Conservation (phyloP, 805 yeast genomes). For the Wickerhamiella azymoides region DNA sequence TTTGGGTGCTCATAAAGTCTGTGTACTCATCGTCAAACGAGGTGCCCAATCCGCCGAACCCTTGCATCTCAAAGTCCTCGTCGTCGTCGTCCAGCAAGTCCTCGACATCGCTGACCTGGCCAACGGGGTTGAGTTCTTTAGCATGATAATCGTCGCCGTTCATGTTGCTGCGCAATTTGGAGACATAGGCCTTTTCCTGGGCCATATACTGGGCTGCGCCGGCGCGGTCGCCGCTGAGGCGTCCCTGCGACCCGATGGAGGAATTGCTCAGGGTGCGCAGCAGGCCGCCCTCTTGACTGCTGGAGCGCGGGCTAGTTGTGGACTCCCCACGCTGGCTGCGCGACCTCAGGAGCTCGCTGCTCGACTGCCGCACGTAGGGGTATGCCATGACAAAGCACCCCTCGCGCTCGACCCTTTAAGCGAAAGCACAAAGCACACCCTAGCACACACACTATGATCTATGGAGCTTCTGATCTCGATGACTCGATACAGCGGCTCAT, state of each 20-base stretch:
- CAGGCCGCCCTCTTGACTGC: background rate
- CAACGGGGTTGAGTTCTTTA: conserved; percentile 17
- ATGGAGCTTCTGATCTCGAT: conserved; percentile 33
- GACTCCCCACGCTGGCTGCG: background rate
- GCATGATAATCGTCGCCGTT: conserved; percentile 40
- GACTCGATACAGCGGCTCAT: conserved; percentile 55
- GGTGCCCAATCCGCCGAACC: conserved; percentile 24
- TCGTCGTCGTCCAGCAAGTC: conserved; percentile 11
- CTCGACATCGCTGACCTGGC: conserved; percentile 12
- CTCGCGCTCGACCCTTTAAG: background rate
- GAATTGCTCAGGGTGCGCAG: background rate
- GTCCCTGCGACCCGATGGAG: background rate
- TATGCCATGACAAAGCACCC: conserved; percentile 4
- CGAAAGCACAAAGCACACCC: background rate
- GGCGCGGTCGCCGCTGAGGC: conserved; percentile 10
- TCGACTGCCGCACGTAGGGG: conserved; percentile 7
- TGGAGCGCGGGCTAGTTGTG: background rate
- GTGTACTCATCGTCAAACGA: conserved; percentile 23
- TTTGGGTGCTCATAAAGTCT: conserved; percentile 15
- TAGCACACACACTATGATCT: background rate
- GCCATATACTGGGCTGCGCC: conserved; percentile 34
- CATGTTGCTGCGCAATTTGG: conserved; percentile 44
- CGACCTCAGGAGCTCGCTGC: conserved; percentile 1
- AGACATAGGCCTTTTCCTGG: conserved; percentile 55
- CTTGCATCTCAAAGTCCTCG: conserved; percentile 17